Conservation (phyloP, 2,329 filamentous ascomycete species). For the Tolypocladium endophyticum region DNA sequence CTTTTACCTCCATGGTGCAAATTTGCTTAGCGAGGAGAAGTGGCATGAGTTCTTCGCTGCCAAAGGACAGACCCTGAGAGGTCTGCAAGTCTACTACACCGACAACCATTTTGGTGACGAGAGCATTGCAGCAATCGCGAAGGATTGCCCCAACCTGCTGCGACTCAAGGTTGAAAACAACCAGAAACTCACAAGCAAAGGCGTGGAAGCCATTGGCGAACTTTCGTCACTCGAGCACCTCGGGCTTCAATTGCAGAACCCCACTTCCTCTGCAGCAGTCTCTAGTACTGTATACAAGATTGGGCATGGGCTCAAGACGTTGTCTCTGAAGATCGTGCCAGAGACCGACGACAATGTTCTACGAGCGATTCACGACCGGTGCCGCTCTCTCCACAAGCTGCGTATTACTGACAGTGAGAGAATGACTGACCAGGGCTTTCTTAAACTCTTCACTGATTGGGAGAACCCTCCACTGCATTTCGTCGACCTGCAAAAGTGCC, state of each 20-base stretch:
- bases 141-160: slow-evolving; percentile 55
- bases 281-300: slow-evolving; percentile 49
- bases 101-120: slow-evolving; percentile 73
- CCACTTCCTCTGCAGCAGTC: slow-evolving; percentile 46
- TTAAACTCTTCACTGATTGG: slow-evolving; percentile 65
- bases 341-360: slow-evolving; percentile 61
- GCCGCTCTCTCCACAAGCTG: slow-evolving; percentile 60
- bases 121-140: slow-evolving; percentile 49
- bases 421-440: slow-evolving; percentile 67
- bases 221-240: slow-evolving; percentile 61
- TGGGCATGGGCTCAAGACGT: slow-evolving; percentile 59
- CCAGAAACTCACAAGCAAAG: slow-evolving; percentile 56
- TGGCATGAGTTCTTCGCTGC: slow-evolving; percentile 62
- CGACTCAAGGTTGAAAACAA: slow-evolving; percentile 77
- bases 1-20: slow-evolving; percentile 74
- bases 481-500: slow-evolving; percentile 67
- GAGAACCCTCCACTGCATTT: slow-evolving; percentile 58
- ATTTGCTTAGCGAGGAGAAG: slow-evolving; percentile 65
- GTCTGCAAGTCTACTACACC: slow-evolving; percentile 71
- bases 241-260: slow-evolving; percentile 55
- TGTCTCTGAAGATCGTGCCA: slow-evolving; percentile 64
- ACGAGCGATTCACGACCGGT: slow-evolving; percentile 58
- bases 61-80: slow-evolving; percentile 54
- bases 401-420: slow-evolving; percentile 68
- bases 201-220: slow-evolving; percentile 53